Evolutionary conservation across 208 protist genomes (phyloP), one percentile per base, ranked within the genome.

Genomic region (Endotrypanum monterogeii): DNA sequence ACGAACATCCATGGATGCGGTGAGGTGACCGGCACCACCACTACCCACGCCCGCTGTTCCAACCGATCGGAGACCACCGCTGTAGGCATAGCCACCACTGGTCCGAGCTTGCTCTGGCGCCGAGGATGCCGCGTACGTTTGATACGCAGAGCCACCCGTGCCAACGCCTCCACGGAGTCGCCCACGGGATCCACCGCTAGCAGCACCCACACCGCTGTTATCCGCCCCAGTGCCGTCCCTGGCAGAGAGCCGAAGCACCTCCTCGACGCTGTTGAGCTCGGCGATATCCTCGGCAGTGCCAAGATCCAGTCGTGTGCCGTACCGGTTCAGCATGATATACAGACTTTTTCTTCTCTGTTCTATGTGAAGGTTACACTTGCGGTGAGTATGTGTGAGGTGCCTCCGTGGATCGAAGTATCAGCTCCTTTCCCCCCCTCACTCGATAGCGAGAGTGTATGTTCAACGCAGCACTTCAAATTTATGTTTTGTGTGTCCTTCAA

Each of bases 261-360:
- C 73, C 69, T 94, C 87, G 18, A 73, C 84, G 0, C 79, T 73
- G 57, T 95, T 85, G 20, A 95, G 77, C 83, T 95, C 88, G 4
- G 79, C 84, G n/a, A 95, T 79, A 51, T 95, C 91, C 25, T 95
- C 88, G 5, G 87, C 80, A 18, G 91, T 94, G 62, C 91, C 91
- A 68, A 95, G 86, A 41, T 93, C 86, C 16, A 95, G 77, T 5
- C 91, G 85, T 16, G 91, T 95, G 51, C 89, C 89, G 66, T 89
- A 84, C 30, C 91, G 78, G 72, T 86, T 90, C 23, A 95, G 56
- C 88, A 95, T 92, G 18, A 41, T 69, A 8, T 12, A 16, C n/a
- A 1, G 14, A 30, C 28, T 39, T 3, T 2, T 3, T 6, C 32
- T 65, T n/a, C 20, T 46, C 28, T 30, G 6, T 65, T 23, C 7